These are phyloP conservation scores for Jaltomata sinuosa DNA, from an alignment of 257 asterid genomes.

Conservation along the genomic window DNA sequence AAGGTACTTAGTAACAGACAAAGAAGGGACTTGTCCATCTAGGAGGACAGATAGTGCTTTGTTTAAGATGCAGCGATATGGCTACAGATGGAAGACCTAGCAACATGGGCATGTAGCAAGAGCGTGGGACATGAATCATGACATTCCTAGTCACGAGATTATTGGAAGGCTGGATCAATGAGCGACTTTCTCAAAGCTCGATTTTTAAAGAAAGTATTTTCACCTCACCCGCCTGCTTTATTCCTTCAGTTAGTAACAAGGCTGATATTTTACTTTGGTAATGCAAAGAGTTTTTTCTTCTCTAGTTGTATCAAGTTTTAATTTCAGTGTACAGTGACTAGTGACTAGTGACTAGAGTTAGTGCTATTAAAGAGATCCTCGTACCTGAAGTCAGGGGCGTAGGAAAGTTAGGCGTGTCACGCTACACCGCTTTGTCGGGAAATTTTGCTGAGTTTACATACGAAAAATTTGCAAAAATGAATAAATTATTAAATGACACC, in stretches of 20 bases:
- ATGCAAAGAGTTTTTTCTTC: background rate
- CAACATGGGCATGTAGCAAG: background rate
- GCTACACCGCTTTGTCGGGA: no score
- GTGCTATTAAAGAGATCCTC: no score
- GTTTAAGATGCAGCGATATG: background rate
- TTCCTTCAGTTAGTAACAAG: background rate
- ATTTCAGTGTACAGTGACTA: background rate
- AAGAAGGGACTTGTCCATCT: background rate
- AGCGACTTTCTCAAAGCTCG: background rate
- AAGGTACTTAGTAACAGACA: background rate
- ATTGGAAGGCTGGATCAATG: background rate
- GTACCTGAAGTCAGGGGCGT: no score
- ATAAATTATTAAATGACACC: no score
- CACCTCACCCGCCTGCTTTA: background rate
- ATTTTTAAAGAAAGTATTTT: background rate
- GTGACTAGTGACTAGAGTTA: background rate
- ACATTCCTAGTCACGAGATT: background rate
- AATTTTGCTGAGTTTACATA: no score
- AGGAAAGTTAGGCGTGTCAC: no score
- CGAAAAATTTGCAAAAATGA: no score
- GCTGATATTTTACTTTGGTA: background rate
- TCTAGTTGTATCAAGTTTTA: no score
- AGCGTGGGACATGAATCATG: background rate
- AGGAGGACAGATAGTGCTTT: background rate
- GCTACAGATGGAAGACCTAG: background rate